phyloP scores from a whole-genome alignment of 768 basidiomycete genomes.

The Exidia glandulosa region DNA sequence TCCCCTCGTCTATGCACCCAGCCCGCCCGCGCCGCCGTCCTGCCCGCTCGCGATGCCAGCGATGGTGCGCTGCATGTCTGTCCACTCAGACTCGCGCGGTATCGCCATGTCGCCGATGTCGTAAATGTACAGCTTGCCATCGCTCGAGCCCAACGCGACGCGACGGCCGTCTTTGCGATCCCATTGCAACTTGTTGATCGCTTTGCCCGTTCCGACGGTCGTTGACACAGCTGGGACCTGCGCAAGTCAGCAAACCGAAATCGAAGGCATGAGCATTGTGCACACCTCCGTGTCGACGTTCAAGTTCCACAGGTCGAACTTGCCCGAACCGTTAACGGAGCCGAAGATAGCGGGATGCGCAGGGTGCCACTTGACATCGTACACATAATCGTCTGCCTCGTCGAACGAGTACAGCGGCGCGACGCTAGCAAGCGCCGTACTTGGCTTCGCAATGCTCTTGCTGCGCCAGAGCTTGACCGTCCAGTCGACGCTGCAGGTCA shows the following conservation, averaged over 20 bases:
- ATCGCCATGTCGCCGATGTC: constrained; percentile 88
- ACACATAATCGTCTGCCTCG: constrained; percentile 96
- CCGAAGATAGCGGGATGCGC: constrained; percentile 90
- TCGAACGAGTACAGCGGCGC: constrained; percentile 87
- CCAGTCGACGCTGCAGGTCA: constrained; percentile 93
- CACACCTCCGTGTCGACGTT: constrained; percentile 93
- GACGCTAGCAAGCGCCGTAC: constrained; percentile 39
- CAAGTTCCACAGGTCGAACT: constrained; percentile 96
- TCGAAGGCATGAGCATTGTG: constrained; percentile 3
- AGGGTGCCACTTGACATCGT: constrained; percentile 98
- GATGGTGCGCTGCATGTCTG: constrained; percentile 80
- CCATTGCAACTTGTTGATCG: constrained; percentile 94
- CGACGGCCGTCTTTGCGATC: constrained; percentile 87
- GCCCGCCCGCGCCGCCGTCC: constrained; percentile 24
- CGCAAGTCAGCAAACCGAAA: not conserved
- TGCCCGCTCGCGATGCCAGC: constrained; percentile 52
- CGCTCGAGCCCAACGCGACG: constrained; percentile 82
- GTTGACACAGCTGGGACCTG: constrained; percentile 92
- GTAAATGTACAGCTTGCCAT: constrained; percentile 87
- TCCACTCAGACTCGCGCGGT: constrained; percentile 88
- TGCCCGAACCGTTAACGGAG: constrained; percentile 86
- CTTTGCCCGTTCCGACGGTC: constrained; percentile 62
- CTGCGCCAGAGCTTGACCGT: constrained; percentile 95
- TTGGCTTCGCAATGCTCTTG: constrained; percentile 64
- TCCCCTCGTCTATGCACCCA: not conserved